Evolutionary conservation across 2,329 filamentous ascomycete species (phyloP), one percentile per base, ranked within the genome.

Genomic region (Stachybotrys elegans): DNA sequence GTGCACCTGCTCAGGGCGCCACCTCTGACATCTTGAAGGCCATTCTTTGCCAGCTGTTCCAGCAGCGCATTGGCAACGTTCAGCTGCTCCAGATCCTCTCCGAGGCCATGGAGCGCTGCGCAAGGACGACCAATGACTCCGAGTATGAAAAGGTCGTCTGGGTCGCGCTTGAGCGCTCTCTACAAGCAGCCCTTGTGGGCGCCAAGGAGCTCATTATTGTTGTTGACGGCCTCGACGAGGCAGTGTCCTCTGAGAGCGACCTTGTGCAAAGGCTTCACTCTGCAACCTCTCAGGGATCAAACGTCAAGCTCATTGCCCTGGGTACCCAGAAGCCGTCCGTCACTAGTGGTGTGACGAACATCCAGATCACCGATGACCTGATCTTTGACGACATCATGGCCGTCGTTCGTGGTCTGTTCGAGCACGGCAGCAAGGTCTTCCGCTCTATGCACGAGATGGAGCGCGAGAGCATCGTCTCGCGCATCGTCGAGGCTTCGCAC

Each of bases 181-280:
- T 69, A 1, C 42, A 42, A 2, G 48, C 61, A 6, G 50, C 54
- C 7, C 52, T 62, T 4, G 51, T 49, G 4, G 57, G 58, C 7
- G 55, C 60, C 2, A 65, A 60, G 43, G 60, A 65, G 22, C 48
- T 69, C 0, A 57, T 68, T 17, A 46, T 69, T 5, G 55, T 69
- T 13, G 51, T 69, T 9, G 65, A 69, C 36, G 66, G 65, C 16
- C 46, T 63, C 3, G 66, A 68, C 22, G 65, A 68, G 47, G 53
- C 57, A 7, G 50, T 51, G 6, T 57, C 58, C 25, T 58, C 57
- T 3, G 61, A 67, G 37, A 23, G 49, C 2, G 32, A 43, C 8
- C 34, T 68, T 8, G 48, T 64, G 11, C 43, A 61, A 22, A 57
- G 52, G 20, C 51, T 68, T 4, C 52, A 39, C 7, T 40, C 44